These are phyloP conservation scores for Penicillium sp. DNA, from an alignment of 2,329 filamentous ascomycete genomes.

Conservation along the genomic window DNA sequence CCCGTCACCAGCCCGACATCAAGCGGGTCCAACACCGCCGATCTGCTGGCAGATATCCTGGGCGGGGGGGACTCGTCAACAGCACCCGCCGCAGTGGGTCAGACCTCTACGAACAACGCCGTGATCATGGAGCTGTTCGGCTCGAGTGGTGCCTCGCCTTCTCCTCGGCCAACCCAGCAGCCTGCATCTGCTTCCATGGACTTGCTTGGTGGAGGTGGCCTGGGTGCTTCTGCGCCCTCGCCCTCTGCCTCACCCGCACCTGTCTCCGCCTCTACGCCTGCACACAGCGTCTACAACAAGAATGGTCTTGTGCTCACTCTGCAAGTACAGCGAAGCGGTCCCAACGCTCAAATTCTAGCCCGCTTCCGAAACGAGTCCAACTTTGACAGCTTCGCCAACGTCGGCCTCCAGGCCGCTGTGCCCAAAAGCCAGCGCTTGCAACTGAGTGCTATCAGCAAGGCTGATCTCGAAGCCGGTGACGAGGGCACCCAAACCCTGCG, in stretches of 20 bases:
- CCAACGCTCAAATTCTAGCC: conserved; percentile 77
- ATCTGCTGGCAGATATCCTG: conserved; percentile 89
- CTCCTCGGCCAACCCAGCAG: conserved; percentile 52
- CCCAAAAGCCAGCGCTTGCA: conserved; percentile 96
- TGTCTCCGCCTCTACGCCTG: conserved; percentile 53
- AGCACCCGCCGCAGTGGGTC: conserved; percentile 58
- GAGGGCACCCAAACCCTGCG: conserved; percentile 93
- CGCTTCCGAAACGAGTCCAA: conserved; percentile 80
- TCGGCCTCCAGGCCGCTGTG: conserved; percentile 91
- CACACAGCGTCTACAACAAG: conserved; percentile 80
- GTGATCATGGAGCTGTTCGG: conserved; percentile 93
- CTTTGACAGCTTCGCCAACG: conserved; percentile 69
- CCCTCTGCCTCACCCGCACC: conserved; percentile 57
- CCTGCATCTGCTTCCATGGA: conserved; percentile 50
- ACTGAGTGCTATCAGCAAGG: conserved; percentile 83
- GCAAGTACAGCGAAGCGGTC: conserved; percentile 75
- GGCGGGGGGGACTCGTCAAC: conserved; percentile 71
- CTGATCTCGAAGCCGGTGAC: conserved; percentile 75
- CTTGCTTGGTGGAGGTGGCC: conserved; percentile 50
- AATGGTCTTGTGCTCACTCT: conserved; percentile 83
- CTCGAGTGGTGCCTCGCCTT: conserved; percentile 53
- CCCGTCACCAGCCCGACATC: conserved; percentile 62
- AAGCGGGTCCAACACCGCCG: conserved; percentile 75
- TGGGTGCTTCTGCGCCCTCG: conserved; percentile 40
- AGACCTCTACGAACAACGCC: conserved; percentile 62